These are phyloP conservation scores for Cryomyces minteri DNA, from an alignment of 495 filamentous ascomycete genomes.

Conservation along the genomic window DNA sequence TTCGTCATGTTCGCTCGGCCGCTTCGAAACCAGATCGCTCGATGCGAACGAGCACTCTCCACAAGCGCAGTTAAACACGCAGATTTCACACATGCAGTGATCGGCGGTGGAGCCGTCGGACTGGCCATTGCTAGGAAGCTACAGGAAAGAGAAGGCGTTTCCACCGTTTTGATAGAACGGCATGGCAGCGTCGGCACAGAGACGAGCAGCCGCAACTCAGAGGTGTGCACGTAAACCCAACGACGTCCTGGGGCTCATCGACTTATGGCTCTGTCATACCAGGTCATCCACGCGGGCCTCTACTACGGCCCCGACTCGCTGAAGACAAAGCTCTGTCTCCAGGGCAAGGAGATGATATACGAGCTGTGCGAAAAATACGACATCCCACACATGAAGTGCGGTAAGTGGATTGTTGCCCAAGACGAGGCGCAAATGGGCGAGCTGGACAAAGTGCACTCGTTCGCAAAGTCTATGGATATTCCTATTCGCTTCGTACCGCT, in stretches of 20 bases:
- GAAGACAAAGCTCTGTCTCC: conserved; percentile 71
- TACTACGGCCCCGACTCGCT: conserved; percentile 68
- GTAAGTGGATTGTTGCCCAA: conserved; percentile 95
- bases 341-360: conserved; percentile 61
- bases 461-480: conserved; percentile 45
- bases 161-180: conserved; percentile 67
- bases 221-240: conserved; percentile 29
- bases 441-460: conserved; percentile 44
- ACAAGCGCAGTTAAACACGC: conserved; percentile 18
- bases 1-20: no score
- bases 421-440: conserved; percentile 44
- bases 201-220: conserved; percentile 84
- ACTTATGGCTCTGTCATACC: neutral
- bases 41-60: conserved; percentile 10
- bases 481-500: conserved; percentile 50
- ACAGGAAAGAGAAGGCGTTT: conserved; percentile 39
- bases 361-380: conserved; percentile 43
- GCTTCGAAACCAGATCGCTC: no score
- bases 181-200: conserved; percentile 68
- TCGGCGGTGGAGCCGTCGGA: conserved; percentile 83
- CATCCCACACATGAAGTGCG: conserved; percentile 55
- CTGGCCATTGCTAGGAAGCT: conserved; percentile 71
- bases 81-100: conserved; percentile 77
- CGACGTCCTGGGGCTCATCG: neutral
- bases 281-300: conserved; percentile 91